Conservation (phyloP, 2,329 filamentous ascomycete genomes). For the Proliferodiscus dingleyae region DNA sequence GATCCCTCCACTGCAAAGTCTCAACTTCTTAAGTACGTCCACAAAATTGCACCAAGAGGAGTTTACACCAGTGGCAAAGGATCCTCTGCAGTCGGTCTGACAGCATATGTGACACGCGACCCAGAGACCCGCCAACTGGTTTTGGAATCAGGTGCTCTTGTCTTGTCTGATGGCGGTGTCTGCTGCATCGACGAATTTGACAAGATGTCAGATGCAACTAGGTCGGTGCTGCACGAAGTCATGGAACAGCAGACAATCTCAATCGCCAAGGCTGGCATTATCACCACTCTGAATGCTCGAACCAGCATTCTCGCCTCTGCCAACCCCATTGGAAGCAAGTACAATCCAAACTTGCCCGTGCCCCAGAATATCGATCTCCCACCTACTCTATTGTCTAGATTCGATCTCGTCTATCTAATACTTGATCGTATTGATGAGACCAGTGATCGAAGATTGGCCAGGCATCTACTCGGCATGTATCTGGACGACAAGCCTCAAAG, state of each 20-base stretch:
- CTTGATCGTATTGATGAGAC: constrained; percentile 91
- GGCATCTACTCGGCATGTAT: constrained; percentile 94
- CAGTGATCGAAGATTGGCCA: constrained; percentile 79
- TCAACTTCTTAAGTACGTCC: constrained; percentile 93
- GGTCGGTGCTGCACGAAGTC: constrained; percentile 97
- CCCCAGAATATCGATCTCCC: constrained; percentile 98
- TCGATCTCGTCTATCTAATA: constrained; percentile 94
- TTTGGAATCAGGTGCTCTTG: constrained; percentile 96
- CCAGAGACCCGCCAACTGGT: constrained; percentile 93
- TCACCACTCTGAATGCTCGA: constrained; percentile 91
- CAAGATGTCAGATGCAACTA: constrained; percentile 98
- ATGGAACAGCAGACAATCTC: constrained; percentile 99
- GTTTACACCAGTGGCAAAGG: constrained; percentile 99
- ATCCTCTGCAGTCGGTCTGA: constrained; percentile 94
- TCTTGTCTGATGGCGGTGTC: constrained; percentile 91
- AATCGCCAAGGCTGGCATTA: constrained; percentile 97
- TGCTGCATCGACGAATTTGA: constrained; percentile 99
- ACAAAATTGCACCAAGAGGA: constrained; percentile 91
- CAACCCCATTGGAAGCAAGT: constrained; percentile 95
- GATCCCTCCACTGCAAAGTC: constrained; percentile 98
- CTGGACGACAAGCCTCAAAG: constrained; percentile 91
- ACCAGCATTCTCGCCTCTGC: constrained; percentile 94
- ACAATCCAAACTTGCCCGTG: constrained; percentile 92
- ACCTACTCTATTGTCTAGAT: constrained; percentile 89
- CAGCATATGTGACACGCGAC: constrained; percentile 92